Percentiles rank a stretch among this genome's conserved stretches.
These are phyloP conservation scores for Bretschneidera sinensis DNA, from an alignment of 345 rosid species.

Conservation along the genomic window DNA sequence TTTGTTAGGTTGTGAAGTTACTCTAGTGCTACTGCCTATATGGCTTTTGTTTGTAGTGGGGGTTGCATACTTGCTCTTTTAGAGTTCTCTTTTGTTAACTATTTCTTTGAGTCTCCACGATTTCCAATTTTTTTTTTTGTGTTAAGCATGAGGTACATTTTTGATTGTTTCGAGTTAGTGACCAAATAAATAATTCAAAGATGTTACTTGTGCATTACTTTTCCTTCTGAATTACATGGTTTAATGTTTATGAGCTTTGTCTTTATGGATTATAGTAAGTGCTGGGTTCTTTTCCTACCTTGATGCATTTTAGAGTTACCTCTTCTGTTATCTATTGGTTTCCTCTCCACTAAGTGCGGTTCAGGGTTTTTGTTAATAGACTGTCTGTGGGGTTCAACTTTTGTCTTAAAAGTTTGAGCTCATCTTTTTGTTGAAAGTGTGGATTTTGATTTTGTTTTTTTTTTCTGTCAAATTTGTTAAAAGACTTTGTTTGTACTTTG, in stretches of 20 bases:
- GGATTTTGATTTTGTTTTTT: too few relatives aligned
- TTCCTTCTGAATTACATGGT: neutral
- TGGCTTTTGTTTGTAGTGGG: conserved; percentile 16
- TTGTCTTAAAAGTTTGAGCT: too few relatives aligned
- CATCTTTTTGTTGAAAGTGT: too few relatives aligned
- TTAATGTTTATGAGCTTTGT: too few relatives aligned
- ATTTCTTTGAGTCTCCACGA: neutral
- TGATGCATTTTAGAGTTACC: too few relatives aligned
- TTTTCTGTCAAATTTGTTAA: too few relatives aligned
- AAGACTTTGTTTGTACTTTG: neutral
- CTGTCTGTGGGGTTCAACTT: too few relatives aligned
- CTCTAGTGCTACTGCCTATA: conserved; percentile 14
- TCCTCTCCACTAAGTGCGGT: too few relatives aligned
- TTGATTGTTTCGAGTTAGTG: conserved; percentile 16
- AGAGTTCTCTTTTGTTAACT: neutral
- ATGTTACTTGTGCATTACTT: neutral
- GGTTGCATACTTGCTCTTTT: neutral
- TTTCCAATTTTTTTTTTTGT: neutral
- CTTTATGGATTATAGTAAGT: too few relatives aligned
- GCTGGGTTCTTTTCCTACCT: too few relatives aligned
- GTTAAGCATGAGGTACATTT: neutral
- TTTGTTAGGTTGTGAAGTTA: conserved; percentile 36
- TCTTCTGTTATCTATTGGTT: too few relatives aligned
- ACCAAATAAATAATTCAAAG: conserved; percentile 12
- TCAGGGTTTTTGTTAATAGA: too few relatives aligned